phyloP scores from a whole-genome alignment of 495 filamentous ascomycete genomes.

The Penicillium taxi region DNA sequence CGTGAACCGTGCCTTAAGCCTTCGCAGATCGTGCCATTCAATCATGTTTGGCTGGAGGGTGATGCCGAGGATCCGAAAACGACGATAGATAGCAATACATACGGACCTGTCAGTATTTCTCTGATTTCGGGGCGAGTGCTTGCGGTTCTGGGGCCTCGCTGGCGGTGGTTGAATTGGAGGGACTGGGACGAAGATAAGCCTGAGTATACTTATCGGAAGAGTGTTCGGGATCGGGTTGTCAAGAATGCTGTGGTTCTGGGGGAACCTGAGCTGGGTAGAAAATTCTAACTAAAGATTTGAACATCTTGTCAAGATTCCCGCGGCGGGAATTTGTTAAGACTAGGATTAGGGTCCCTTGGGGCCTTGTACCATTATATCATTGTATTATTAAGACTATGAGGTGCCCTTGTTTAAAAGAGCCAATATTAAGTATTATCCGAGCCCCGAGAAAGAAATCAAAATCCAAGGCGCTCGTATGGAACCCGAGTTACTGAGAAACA shows the following conservation, averaged over 20 bases:
- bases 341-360: too few relatives aligned
- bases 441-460: conserved; percentile 1
- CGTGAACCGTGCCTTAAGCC: conserved; percentile 51
- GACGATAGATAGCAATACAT: conserved; percentile 65
- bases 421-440: too few relatives aligned
- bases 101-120: conserved; percentile 56
- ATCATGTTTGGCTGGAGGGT: conserved; percentile 76
- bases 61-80: conserved; percentile 49
- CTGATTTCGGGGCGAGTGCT: conserved; percentile 57
- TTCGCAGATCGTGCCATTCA: conserved; percentile 53
- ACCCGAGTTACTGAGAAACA: conserved; percentile 33
- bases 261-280: conserved; percentile 16
- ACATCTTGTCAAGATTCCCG: too few relatives aligned
- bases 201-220: conserved; percentile 32
- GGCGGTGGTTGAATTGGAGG: conserved; percentile 36
- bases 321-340: too few relatives aligned
- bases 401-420: too few relatives aligned
- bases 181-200: conserved; percentile 32
- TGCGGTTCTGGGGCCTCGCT: conserved; percentile 54
- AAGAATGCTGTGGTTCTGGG: conserved; percentile 36
- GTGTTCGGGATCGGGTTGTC: conserved; percentile 32
- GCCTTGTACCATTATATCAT: too few relatives aligned
- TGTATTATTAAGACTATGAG: too few relatives aligned
- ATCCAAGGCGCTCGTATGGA: too few relatives aligned
- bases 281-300: too few relatives aligned